Conservation (phyloP, 148 eudicot genomes). For the Rhododendron mucronatum region DNA sequence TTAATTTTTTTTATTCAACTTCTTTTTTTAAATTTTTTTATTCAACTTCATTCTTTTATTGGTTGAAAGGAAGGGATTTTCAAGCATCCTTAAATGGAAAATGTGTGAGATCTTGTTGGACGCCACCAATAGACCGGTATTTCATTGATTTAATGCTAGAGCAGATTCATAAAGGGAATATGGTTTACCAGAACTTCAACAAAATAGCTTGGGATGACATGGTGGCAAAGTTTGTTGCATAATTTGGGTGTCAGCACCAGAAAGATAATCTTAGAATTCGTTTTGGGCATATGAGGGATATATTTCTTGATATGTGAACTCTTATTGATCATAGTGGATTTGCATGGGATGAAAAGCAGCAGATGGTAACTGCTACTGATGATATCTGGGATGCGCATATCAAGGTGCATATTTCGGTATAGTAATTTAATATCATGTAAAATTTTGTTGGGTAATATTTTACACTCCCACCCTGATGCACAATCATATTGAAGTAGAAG, state of each 20-base stretch:
- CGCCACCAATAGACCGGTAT: not conserved
- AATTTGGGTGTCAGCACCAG: slow-evolving; percentile 7
- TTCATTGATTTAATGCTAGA: slow-evolving; percentile 2
- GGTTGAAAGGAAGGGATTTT: slow-evolving; percentile 1
- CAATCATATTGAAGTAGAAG: not conserved
- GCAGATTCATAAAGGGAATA: slow-evolving; percentile 12
- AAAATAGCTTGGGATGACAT: slow-evolving; percentile 3
- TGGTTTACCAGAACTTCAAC: slow-evolving; percentile 4
- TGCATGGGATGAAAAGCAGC: slow-evolving; percentile 16
- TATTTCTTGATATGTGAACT: slow-evolving; percentile 8
- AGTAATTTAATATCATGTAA: not conserved
- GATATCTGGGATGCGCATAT: slow-evolving; percentile 10
- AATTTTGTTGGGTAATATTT: not conserved
- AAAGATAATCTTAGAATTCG: not conserved
- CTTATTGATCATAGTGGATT: slow-evolving; percentile 14
- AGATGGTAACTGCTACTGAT: slow-evolving; percentile 13
- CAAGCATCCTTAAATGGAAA: not conserved
- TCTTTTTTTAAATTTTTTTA: no score
- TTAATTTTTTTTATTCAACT: not conserved
- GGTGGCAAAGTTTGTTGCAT: not conserved
- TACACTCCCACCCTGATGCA: slow-evolving; percentile 1
- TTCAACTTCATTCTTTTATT: not conserved
- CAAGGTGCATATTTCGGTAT: slow-evolving; percentile 6
- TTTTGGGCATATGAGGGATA: slow-evolving; percentile 3
- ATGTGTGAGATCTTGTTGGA: slow-evolving; percentile 8